These are phyloP conservation scores for Polytrichum formosum DNA, from an alignment of 225 moss, liverwort and hornwort species.

Conservation along the genomic window DNA sequence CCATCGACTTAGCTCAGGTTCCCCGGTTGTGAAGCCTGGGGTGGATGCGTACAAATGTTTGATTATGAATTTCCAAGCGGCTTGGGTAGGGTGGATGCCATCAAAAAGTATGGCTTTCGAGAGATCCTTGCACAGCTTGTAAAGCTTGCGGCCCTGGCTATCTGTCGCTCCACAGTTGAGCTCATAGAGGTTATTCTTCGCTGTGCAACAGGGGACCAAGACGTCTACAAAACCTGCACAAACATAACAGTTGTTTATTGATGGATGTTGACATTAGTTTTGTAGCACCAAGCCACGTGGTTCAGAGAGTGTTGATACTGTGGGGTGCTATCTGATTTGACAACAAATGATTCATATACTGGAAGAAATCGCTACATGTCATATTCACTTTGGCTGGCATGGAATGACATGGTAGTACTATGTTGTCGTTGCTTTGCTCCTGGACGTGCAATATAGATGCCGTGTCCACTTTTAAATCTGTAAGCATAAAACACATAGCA, in stretches of 20 bases:
- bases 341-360: too few species aligned
- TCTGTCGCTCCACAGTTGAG: slow-evolving; percentile 21
- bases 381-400: too few species aligned
- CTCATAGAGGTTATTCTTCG: slow-evolving; percentile 5
- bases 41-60: slow-evolving; percentile 19
- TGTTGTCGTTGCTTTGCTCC: too few species aligned
- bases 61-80: slow-evolving; percentile 26
- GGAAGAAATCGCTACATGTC: too few species aligned
- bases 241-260: background rate
- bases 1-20: slow-evolving; percentile 18
- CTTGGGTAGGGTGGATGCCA: slow-evolving; percentile 45
- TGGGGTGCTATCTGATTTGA: too few species aligned
- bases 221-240: slow-evolving; percentile 32
- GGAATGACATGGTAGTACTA: too few species aligned
- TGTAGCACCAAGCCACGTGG: too few species aligned
- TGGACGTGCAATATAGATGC: too few species aligned
- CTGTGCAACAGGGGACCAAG: slow-evolving; percentile 36
- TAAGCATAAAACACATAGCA: too few species aligned
- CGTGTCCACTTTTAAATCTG: too few species aligned
- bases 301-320: too few species aligned
- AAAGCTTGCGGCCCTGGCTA: slow-evolving; percentile 18
- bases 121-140: slow-evolving; percentile 24
- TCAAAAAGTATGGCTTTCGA: slow-evolving; percentile 36
- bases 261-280: too few species aligned
- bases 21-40: slow-evolving; percentile 18